Evolutionary conservation across 805 yeast genomes (phyloP).

Genomic region (Ogataea pini): DNA sequence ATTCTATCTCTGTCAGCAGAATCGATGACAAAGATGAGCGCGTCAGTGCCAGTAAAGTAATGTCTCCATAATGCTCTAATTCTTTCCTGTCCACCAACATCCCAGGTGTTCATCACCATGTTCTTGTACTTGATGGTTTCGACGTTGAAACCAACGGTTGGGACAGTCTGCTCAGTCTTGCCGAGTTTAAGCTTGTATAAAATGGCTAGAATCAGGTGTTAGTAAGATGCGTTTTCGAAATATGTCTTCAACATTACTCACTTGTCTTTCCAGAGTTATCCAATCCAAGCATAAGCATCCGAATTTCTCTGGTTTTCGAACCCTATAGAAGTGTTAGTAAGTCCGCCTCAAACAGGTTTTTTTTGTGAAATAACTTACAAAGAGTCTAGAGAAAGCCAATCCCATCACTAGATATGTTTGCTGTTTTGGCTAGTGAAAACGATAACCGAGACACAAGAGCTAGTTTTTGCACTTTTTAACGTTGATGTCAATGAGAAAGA

Average conservation of each 20-base stretch:
- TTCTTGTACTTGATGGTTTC: slow-evolving; percentile 52
- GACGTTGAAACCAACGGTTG: slow-evolving; percentile 93
- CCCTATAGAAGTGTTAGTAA: slow-evolving; percentile 12
- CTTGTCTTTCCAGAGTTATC: slow-evolving; percentile 92
- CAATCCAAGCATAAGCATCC: slow-evolving; percentile 86
- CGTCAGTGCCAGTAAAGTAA: slow-evolving; percentile 90
- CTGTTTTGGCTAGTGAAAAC: not conserved
- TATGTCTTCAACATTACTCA: slow-evolving; percentile 24
- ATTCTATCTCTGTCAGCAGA: slow-evolving; percentile 71
- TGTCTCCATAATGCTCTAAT: slow-evolving; percentile 94
- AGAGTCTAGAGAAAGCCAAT: slow-evolving; percentile 23
- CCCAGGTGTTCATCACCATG: slow-evolving; percentile 65
- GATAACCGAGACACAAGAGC: not conserved
- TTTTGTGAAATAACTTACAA: slow-evolving; percentile 13
- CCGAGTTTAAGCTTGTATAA: slow-evolving; percentile 81
- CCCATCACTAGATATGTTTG: slow-evolving; percentile 21
- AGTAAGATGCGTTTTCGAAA: slow-evolving; percentile 10
- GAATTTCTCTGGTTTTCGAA: slow-evolving; percentile 30
- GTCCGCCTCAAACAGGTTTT: too few relatives aligned
- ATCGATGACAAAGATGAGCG: slow-evolving; percentile 88
- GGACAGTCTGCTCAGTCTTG: slow-evolving; percentile 75
- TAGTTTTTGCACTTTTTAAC: not conserved
- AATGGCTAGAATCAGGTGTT: slow-evolving; percentile 45
- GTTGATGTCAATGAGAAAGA: not conserved
- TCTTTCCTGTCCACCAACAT: slow-evolving; percentile 94